These are phyloP conservation scores for Luffa aegyptiaca DNA, from an alignment of 306 rosid species.

Conservation along the genomic window DNA sequence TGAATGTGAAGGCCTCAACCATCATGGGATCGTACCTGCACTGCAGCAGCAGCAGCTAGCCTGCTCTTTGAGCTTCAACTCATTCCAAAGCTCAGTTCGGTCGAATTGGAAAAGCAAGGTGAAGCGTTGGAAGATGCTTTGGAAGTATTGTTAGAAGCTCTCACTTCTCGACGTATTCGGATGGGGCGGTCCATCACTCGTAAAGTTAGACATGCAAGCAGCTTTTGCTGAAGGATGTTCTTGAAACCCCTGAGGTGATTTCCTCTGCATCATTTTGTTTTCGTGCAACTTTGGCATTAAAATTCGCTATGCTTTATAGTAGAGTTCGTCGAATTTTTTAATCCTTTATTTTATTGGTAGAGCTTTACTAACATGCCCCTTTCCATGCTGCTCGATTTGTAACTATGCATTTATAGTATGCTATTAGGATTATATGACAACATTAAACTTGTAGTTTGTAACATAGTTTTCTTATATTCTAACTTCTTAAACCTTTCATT, in stretches of 20 bases:
- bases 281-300: not conserved
- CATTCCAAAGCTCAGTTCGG: constrained; percentile 42
- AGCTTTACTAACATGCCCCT: not conserved
- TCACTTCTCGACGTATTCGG: constrained; percentile 67
- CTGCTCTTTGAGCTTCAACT: constrained; percentile 68
- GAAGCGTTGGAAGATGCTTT: constrained; percentile 61
- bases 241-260: constrained; percentile 10
- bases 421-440: not conserved
- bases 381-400: not conserved
- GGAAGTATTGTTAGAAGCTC: constrained; percentile 54
- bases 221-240: constrained; percentile 13
- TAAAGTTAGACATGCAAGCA: constrained; percentile 44
- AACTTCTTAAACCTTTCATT: too few species aligned
- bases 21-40: constrained; percentile 94
- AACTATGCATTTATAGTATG: not conserved
- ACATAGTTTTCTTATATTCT: too few species aligned
- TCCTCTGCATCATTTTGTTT: not conserved
- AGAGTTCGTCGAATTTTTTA: not conserved
- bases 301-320: not conserved
- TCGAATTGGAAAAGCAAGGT: constrained; percentile 48
- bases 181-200: constrained; percentile 93
- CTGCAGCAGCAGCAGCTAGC: constrained; percentile 77
- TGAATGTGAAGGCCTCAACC: constrained; percentile 70
- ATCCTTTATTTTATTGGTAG: not conserved
- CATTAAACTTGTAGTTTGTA: not conserved